A percentile compares a stretch with the other conserved stretches of the same genome.
Evolutionary conservation across 768 basidiomycete genomes (phyloP).

Genomic region (Naganishia antarctica): DNA sequence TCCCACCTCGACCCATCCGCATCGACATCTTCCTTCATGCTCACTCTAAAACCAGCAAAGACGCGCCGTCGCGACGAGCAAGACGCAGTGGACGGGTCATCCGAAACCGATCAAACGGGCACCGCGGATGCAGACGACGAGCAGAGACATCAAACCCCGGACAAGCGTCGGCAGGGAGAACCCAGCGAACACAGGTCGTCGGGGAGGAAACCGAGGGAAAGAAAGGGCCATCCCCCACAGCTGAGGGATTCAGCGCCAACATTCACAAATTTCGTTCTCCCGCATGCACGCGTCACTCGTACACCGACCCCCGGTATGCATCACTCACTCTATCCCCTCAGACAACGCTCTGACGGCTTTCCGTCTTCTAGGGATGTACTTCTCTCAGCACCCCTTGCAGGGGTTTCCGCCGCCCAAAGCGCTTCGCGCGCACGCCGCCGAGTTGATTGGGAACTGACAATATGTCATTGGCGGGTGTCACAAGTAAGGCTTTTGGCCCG

Average conservation of each 20-base stretch:
- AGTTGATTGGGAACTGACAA: conserved; percentile 71
- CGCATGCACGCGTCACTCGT: conserved; percentile 5
- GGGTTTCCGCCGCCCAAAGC: conserved; percentile 39
- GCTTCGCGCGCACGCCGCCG: conserved; percentile 75
- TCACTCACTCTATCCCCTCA: neutral
- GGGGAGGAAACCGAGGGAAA: no score
- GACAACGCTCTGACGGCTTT: no score
- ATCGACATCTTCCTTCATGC: neutral
- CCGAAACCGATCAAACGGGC: neutral
- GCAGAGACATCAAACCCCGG: no score
- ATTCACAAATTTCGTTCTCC: conserved; percentile 7
- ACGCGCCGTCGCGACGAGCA: neutral
- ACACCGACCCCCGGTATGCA: conserved; percentile 15
- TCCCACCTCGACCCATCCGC: no score
- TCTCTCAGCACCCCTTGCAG: conserved; percentile 37
- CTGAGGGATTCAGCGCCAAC: neutral
- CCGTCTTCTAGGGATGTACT: conserved; percentile 38
- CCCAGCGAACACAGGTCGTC: neutral
- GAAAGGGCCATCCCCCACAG: neutral
- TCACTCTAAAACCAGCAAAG: conserved; percentile 10
- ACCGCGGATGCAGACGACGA: no score
- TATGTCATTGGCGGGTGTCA: conserved; percentile 91
- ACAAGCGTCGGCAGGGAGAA: neutral
- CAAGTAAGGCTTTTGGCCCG: conserved; percentile 66
- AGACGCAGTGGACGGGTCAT: neutral